Conservation (phyloP, 352 stramenopile genomes). For the Globisporangium viniferum region DNA sequence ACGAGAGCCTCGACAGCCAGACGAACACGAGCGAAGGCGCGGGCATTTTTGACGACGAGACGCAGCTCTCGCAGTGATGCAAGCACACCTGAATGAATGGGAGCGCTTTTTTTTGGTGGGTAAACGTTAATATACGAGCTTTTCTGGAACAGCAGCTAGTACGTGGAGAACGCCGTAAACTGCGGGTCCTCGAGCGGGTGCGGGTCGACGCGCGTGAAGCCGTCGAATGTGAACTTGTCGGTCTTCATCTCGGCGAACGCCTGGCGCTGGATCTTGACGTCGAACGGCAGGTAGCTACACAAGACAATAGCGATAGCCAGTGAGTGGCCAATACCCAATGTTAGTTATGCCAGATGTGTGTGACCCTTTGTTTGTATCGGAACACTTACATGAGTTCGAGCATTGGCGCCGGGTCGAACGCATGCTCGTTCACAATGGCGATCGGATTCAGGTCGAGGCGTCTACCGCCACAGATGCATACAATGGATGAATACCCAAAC, state of each 20-base stretch:
- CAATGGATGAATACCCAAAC: not conserved
- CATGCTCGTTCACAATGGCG: slow-evolving; percentile 69
- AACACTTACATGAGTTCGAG: slow-evolving; percentile 61
- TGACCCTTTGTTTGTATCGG: not conserved
- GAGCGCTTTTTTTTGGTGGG: not conserved
- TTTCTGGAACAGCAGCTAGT: slow-evolving; percentile 9
- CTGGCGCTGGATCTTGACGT: slow-evolving; percentile 72
- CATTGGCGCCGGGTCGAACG: slow-evolving; percentile 43
- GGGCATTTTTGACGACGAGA: slow-evolving; percentile 40
- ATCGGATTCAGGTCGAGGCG: slow-evolving; percentile 76
- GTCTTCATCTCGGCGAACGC: slow-evolving; percentile 74
- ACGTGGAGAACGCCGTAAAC: slow-evolving; percentile 54
- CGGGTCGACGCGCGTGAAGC: slow-evolving; percentile 43
- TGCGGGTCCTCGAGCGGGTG: slow-evolving; percentile 65
- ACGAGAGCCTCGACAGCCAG: slow-evolving; percentile 21
- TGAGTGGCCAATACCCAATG: not conserved
- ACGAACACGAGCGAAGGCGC: slow-evolving; percentile 21
- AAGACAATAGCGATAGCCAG: not conserved
- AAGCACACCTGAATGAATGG: not conserved
- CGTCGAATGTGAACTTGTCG: slow-evolving; percentile 62
- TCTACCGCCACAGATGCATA: slow-evolving; percentile 19
- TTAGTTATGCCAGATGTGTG: not conserved
- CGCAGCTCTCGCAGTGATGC: slow-evolving; percentile 25
- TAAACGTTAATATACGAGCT: too few species aligned
- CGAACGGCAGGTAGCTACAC: slow-evolving; percentile 63